Percentiles rank a stretch among this genome's conserved stretches.
These are phyloP conservation scores for Microcos paniculata DNA, from an alignment of 345 rosid genomes.

Conservation along the genomic window DNA sequence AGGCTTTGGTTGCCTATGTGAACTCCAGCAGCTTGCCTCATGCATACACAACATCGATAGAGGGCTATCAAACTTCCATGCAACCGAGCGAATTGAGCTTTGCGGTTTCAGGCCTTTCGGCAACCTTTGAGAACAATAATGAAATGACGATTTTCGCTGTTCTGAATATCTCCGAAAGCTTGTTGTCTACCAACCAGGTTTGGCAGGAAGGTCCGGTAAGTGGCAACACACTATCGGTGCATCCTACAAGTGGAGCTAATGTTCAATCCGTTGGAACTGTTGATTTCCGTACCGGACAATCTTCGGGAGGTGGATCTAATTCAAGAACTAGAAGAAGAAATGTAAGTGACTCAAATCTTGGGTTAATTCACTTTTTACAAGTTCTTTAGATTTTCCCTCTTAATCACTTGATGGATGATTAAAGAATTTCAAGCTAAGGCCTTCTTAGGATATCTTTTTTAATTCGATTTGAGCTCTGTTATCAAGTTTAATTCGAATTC, in stretches of 20 bases:
- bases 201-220: slow-evolving; percentile 67
- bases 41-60: slow-evolving; percentile 40
- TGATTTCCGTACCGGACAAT: slow-evolving; percentile 46
- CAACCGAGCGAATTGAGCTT: slow-evolving; percentile 39
- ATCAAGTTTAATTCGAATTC: not conserved
- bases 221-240: not conserved
- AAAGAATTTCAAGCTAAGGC: not conserved
- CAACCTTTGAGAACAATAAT: slow-evolving; percentile 12
- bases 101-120: slow-evolving; percentile 34
- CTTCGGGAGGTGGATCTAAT: slow-evolving; percentile 27
- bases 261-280: slow-evolving; percentile 32
- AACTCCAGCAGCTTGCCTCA: slow-evolving; percentile 34
- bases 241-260: slow-evolving; percentile 29
- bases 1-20: slow-evolving; percentile 59
- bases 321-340: slow-evolving; percentile 57
- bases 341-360: slow-evolving; percentile 42
- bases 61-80: not conserved
- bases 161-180: slow-evolving; percentile 34
- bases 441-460: not conserved
- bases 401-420: not conserved
- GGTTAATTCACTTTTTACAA: not conserved
- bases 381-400: not conserved
- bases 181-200: slow-evolving; percentile 44
- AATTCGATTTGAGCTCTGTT: not conserved
- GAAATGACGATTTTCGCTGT: slow-evolving; percentile 70